Base-by-base conservation (phyloP, 108 stramenopile genomes). In the Seminavis robusta region DNA sequence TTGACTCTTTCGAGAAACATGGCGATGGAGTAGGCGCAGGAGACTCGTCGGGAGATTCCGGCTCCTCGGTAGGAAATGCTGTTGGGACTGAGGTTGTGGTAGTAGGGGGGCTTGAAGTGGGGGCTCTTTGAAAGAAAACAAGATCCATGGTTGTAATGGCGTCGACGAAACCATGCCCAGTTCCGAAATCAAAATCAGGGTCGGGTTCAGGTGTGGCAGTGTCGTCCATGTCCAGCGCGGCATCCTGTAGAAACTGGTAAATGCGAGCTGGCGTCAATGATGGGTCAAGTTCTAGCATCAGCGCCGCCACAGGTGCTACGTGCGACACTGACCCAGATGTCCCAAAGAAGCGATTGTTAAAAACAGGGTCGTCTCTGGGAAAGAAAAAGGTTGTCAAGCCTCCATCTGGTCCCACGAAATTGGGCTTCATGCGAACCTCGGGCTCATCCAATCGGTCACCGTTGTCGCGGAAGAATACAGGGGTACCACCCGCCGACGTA, bases 161-260 rank as follows among this genome's bases (percentile, higher is more conserved):
- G 29, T 49, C 4, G 4, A 49, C 6, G 4, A 49, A 15, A n/a
- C 48, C 48, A 49, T 49, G 24, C n/a, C 48, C 48, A 6, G 48
- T 25, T 28, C 21, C 26, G 21, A 26, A 49, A 15, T 49, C 48
- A 29, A 49, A 49, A 28, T 27, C 48, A 11, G 13, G 11, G 11
- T 37, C 36, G 13, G 13, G 13, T 37, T 45, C 44, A 33, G 43
- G 25, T 7, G 43, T 19, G 20, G 24, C 2, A 1, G 61, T 24
- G 27, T 37, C 66, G 15, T 61, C 43, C 68, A 69, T 69, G 33
- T 69, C 68, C 28, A 69, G 42, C n/a, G 68, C 60, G 1, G 68
- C 56, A 5, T 56, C 29, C 37, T 69, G 37, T 23, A 69, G 19
- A 10, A 69, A 62, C n/a, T 30, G 27, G 36, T 62, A 69, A 13